Base-by-base conservation (phyloP, 129 eudicot genomes). In the Escallonia herrerae region DNA sequence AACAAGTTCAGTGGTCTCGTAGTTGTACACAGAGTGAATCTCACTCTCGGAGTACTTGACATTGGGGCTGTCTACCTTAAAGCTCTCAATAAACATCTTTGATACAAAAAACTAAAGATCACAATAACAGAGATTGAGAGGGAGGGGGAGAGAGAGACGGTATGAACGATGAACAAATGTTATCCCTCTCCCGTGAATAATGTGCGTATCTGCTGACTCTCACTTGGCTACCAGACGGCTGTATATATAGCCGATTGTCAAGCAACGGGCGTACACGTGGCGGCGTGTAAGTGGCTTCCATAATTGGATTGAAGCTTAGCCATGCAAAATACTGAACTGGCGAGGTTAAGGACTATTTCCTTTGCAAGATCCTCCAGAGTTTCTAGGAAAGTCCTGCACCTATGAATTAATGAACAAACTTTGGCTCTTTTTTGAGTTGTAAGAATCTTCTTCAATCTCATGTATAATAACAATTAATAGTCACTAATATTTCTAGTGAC, bases 11-110 rank as follows among this genome's bases (percentile, higher is more conserved):
- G 97, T 91, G 77, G 97, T 93, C 44, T 88, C 91, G 46, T 93
- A 93, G 50, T 78, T 74, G 74, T 93, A 91, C 73, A 93, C 74
- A 8, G 98, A 93, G 43, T 83, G 78, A 60, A 93, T 85, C 74
- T 83, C 96, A 66, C 50, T 60, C 58, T 86, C 96, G 1, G 85
- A 75, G 91, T 93, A 93, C 76, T 81, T 84, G 4, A 94, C 99
- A 51, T 94, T 94, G 5, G 96, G 95, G 83, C 96, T 94, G 42
- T 94, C 99, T 1, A 94, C 99, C 83, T 86, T 86, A 62, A 94
- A 94, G 71, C 82, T 94, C 75, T 94, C 96, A 54, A 94, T 86
- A 45, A 94, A 94, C 99, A 93, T 90, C 12, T 78, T 80, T 15
- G 39, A 22, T 9, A 58, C 8, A 1, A 3, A 59, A 59, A 38